phyloP scores from a whole-genome alignment of 306 rosid species.

The Dalbergia oliveri region DNA sequence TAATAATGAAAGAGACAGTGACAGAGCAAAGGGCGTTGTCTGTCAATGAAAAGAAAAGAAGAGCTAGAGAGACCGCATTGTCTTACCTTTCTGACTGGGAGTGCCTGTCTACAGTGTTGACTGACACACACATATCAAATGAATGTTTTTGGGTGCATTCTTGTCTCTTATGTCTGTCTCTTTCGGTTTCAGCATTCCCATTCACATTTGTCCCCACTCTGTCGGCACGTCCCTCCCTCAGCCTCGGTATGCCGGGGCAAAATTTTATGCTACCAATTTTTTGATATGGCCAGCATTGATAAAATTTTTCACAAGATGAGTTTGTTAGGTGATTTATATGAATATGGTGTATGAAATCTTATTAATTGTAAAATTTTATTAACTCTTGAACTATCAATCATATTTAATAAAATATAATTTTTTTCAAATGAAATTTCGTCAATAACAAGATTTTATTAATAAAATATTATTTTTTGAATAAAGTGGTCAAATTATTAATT shows the following conservation, averaged over 20 bases:
- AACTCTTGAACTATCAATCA: too few species aligned
- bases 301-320: too few species aligned
- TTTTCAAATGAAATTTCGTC: too few species aligned
- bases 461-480: too few species aligned
- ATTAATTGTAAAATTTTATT: too few species aligned
- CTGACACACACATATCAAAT: conserved; percentile 2
- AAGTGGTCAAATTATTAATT: too few species aligned
- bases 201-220: conserved; percentile 13
- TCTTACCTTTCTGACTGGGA: not conserved
- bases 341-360: too few species aligned
- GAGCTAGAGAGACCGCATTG: conserved; percentile 4
- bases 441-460: too few species aligned
- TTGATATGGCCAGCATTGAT: too few species aligned
- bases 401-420: too few species aligned
- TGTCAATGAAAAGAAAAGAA: not conserved
- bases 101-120: not conserved
- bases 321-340: too few species aligned
- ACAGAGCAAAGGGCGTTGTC: not conserved
- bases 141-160: not conserved
- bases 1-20: conserved; percentile 14
- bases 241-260: not conserved
- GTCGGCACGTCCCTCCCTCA: not conserved
- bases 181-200: not conserved
- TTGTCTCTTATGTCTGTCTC: not conserved
- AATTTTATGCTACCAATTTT: not conserved